Base-by-base conservation (phyloP, 306 rosid genomes). In the Acacia melanoxylon region DNA sequence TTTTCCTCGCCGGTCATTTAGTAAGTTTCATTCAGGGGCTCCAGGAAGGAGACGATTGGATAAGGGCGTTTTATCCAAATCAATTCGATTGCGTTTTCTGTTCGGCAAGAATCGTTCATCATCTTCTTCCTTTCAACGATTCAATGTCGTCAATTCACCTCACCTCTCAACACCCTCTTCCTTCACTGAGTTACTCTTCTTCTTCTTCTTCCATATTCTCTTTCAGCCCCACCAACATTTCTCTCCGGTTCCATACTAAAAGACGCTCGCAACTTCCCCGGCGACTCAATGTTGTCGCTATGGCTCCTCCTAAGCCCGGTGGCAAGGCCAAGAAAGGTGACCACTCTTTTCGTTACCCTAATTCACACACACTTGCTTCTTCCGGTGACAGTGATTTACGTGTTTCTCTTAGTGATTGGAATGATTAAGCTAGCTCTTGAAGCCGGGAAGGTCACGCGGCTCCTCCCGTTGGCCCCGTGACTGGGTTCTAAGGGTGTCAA, bases 391-490 rank as follows among this genome's bases (percentile, higher is more conserved):
- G 24, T 35, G 56, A 33, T 27, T 1, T 63, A 41, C 13, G 4
- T 65, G 42, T 66, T 5, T 70, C 58, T 62, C 31, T 63, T 87
- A 95, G 99, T 93, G 79, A 86, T 95, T 79, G 99, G 99, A 62
- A 14, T 93, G 68, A 95, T 95, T 65, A 95, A 95, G 86, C 88
- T 95, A 52, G 99, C 99, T 17, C 94, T 95, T 59, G 98, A 95
- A 91, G 99, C 99, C 31, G 99, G 99, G 2, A 95, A 95, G 87
- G 99, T 98, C n/a, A 93, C 99, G 9, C 99, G 24, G 98, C 99
- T 29, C 99, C 99, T 56, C 99, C 99, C 2, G 99, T 95, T 22
- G 99, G 99, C 17, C 99, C 99, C 35, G 99, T 98, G n/a, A 13
- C 86, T 95, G 73, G 98, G 99, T 89, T 92, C 99, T 0, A 95